phyloP scores from a whole-genome alignment of 192 early-diverging fungal species.

The Gamsiella multidivaricata region DNA sequence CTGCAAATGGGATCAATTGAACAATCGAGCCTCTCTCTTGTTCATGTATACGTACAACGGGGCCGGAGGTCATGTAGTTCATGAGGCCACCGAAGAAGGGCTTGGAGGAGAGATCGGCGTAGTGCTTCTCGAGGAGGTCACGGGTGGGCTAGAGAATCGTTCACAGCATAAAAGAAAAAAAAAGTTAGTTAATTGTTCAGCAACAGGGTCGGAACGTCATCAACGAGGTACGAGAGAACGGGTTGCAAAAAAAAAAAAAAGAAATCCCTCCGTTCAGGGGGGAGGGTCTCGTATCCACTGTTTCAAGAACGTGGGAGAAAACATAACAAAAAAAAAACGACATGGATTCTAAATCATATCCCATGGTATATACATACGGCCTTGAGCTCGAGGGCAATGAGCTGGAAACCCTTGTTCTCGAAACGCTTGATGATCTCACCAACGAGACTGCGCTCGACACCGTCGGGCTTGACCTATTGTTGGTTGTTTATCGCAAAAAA shows the following conservation, averaged over 20 bases:
- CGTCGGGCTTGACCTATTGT: conserved; percentile 83
- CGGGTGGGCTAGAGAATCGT: conserved; percentile 56
- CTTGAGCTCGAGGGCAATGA: conserved; percentile 84
- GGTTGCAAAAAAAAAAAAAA: background rate
- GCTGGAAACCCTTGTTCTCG: conserved; percentile 92
- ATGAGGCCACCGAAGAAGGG: conserved; percentile 93
- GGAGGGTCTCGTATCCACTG: too few species aligned
- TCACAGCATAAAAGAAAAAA: background rate
- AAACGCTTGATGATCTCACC: conserved; percentile 89
- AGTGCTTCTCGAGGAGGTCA: conserved; percentile 85
- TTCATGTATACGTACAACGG: conserved; percentile 71
- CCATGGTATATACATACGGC: conserved; percentile 46
- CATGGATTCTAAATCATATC: background rate
- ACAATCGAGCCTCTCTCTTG: conserved; percentile 17
- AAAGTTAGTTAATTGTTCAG: background rate
- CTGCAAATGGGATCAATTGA: conserved; percentile 8
- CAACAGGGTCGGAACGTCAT: background rate
- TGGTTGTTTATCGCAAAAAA: background rate
- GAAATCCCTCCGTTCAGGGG: too few species aligned
- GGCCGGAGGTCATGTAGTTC: conserved; percentile 93
- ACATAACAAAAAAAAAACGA: background rate
- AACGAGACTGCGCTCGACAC: conserved; percentile 87
- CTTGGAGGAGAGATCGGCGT: conserved; percentile 83
- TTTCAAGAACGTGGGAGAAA: conserved; percentile 18
- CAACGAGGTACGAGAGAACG: background rate